These are phyloP conservation scores for Yamadazyma sp. DNA, from an alignment of 805 yeast genomes.

Conservation along the genomic window DNA sequence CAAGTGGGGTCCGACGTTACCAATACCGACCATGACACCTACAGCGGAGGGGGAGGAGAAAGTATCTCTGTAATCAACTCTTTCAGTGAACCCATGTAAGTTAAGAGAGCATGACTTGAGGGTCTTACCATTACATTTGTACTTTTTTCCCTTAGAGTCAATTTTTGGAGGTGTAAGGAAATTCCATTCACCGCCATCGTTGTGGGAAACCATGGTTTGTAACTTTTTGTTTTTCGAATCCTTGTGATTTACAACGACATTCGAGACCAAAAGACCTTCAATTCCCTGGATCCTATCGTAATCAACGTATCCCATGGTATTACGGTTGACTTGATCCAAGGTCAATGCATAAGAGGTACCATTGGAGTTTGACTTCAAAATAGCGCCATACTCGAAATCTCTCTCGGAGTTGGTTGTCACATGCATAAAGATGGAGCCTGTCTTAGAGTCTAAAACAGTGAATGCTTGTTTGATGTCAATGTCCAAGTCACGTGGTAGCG, in stretches of 20 bases:
- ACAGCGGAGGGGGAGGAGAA: slow-evolving; percentile 85
- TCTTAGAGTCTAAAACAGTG: slow-evolving; percentile 72
- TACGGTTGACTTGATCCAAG: slow-evolving; percentile 71
- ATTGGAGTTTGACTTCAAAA: slow-evolving; percentile 85
- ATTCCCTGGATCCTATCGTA: slow-evolving; percentile 79
- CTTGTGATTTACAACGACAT: slow-evolving; percentile 59
- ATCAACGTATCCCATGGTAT: slow-evolving; percentile 75
- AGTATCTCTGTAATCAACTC: slow-evolving; percentile 80
- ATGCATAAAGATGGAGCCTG: slow-evolving; percentile 77
- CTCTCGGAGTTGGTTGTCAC: slow-evolving; percentile 60
- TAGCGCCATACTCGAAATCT: slow-evolving; percentile 67
- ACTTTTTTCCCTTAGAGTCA: slow-evolving; percentile 60
- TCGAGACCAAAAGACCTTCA: slow-evolving; percentile 81
- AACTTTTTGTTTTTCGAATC: slow-evolving; percentile 47
- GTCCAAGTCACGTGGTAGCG: slow-evolving; percentile 65
- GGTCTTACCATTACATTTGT: slow-evolving; percentile 50
- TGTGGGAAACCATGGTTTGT: slow-evolving; percentile 74
- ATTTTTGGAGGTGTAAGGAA: slow-evolving; percentile 65
- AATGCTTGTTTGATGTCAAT: slow-evolving; percentile 54
- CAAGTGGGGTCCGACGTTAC: slow-evolving; percentile 76
- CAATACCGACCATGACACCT: slow-evolving; percentile 89
- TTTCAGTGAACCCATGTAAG: slow-evolving; percentile 87
- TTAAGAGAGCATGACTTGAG: slow-evolving; percentile 72
- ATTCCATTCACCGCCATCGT: slow-evolving; percentile 90
- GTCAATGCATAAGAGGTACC: slow-evolving; percentile 83